Evolutionary conservation across 2,329 filamentous ascomycete species (phyloP), one percentile per base, ranked within the genome.

Genomic region (Hymenotorrendiella dingleyae): DNA sequence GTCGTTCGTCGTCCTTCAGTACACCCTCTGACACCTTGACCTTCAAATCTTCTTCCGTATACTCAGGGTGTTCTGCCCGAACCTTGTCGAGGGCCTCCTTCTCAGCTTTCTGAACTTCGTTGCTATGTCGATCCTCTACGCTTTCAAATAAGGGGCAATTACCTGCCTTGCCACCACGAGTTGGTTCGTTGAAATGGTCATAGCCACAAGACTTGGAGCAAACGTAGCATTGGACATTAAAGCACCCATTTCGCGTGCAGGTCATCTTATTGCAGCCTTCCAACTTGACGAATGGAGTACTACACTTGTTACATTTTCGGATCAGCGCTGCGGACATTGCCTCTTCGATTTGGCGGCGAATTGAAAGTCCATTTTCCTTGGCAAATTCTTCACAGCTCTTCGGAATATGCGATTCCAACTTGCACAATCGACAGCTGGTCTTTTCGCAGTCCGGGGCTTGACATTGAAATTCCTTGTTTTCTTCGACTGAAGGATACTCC

Each of bases 251-350:
- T n/a, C 73, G 72, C 0, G 75, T 68, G 61, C 88, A 94, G 0
- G 62, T 72, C 76, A 94, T 86, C 64, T 90, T 90, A 66, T 94
- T 94, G 67, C 88, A 94, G 3, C 88, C 88, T 23, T 68, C 61
- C 26, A 82, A 75, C 59, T 94, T 94, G 60, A 94, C 74, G 54
- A 91, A 93, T 0, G 81, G 78, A 2, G 51, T 57, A 62, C 56
- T 56, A 67, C 76, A 80, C 51, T 73, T 72, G 54, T 86, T 87
- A 69, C 88, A 94, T 21, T 70, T 78, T 16, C 88, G 76, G 41
- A 94, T 84, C 52, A 94, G 56, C 2, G 88, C 88, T 12, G 75
- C 73, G 2, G 84, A 87, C 84, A 90, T 91, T 16, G 86, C 87
- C 60, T 94, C 87, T 61, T 94, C 88, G 22, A 94, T 77, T 3